Evolutionary conservation across 441 rosid genomes (phyloP).

Genomic region (Euphorbia celastroides): DNA sequence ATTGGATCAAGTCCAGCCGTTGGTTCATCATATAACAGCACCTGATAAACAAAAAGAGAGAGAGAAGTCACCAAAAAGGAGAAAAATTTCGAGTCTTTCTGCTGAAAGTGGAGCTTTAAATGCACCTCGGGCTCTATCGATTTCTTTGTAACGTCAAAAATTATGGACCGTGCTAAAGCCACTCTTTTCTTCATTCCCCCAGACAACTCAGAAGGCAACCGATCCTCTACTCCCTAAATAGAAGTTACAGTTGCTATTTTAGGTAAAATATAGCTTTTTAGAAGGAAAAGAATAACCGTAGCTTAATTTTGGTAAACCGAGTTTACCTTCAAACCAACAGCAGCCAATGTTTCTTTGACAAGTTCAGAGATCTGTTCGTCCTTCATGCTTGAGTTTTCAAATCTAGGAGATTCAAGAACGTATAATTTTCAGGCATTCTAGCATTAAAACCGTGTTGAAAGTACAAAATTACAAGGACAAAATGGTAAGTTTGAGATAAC

Average conservation of each 20-base stretch:
- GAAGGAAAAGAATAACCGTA: neutral
- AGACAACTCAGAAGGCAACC: constrained; percentile 88
- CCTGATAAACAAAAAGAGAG: constrained; percentile 37
- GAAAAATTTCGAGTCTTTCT: too few relatives aligned
- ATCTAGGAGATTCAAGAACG: constrained; percentile 39
- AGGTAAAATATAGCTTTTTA: too few relatives aligned
- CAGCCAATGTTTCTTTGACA: constrained; percentile 81
- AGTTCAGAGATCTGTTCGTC: constrained; percentile 70
- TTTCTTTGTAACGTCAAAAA: constrained; percentile 73
- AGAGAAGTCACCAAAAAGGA: neutral
- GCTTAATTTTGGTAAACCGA: constrained; percentile 2
- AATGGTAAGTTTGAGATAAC: constrained; percentile 28
- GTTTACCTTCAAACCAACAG: constrained; percentile 86
- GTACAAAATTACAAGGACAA: constrained; percentile 1
- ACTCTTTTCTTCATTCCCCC: constrained; percentile 99
- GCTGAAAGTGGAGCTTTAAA: too few relatives aligned
- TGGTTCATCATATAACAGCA: constrained; percentile 90
- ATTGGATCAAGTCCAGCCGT: constrained; percentile 98
- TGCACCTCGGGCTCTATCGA: constrained; percentile 89
- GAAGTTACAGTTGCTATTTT: constrained; percentile 11
- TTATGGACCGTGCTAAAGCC: constrained; percentile 92
- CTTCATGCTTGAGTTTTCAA: constrained; percentile 71
- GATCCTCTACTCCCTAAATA: constrained; percentile 85
- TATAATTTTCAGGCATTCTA: too few relatives aligned
- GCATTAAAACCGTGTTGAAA: constrained; percentile 7